Evolutionary conservation across 129 eudicot genomes (phyloP), one percentile per base, ranked within the genome.

Genomic region (Flaveria brownii): DNA sequence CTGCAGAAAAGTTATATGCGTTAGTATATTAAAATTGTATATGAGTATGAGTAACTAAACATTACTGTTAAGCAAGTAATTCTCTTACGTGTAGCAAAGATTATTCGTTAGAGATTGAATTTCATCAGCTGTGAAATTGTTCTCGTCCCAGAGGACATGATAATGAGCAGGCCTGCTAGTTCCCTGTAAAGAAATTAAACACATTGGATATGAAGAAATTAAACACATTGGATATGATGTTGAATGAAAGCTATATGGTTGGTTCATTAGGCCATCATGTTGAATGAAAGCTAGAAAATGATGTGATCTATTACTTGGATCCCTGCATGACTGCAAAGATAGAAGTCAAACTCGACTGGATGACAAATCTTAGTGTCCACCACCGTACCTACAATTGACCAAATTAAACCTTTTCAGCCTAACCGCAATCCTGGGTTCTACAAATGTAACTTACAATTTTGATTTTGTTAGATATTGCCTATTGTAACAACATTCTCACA

Each of bases 131-230:
- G 87, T 43, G 69, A 92, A 92, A 76, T 82, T 86, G 84, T 92
- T 92, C 57, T 92, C 97, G 46, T 92, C 97, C 96, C 96, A 92
- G 23, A 92, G 84, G 66, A 92, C 97, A 79, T 92, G 96, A 83
- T 92, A 89, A 85, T 92, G 97, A 68, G 97, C 97, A 4, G 97
- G 97, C 57, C 97, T 74, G 81, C 97, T 92, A 39, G 97, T 92
- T 66, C 97, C 97, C 97, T 92, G 83, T 17, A 55, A 46, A 41
- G 62, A 57, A 17, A 67, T n/a, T 63, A 30, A 26, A 4, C 22
- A 74, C 1, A 61, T 71, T 67, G 60, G 10, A 20, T n/a, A n/a
- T n/a, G n/a, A 46, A 41, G 62, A 57, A 17, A 67, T n/a, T 63
- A 30, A 26, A 4, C 22, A 74, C 1, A 49, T 62, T 67, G 61